These are phyloP conservation scores for Chalciporus sp. DNA, from an alignment of 1,284 basidiomycete species.

Conservation along the genomic window DNA sequence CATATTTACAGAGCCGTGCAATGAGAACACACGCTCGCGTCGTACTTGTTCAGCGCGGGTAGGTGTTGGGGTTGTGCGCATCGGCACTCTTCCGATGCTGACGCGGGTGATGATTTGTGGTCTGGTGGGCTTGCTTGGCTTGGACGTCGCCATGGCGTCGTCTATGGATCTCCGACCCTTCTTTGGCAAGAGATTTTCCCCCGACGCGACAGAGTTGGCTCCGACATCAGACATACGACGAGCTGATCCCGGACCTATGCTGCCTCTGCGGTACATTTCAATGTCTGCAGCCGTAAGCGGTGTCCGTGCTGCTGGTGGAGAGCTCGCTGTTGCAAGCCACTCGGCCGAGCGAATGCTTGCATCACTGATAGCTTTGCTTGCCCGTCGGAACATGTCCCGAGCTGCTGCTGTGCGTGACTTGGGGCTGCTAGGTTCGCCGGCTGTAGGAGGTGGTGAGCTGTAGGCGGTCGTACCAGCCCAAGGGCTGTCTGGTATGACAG, in stretches of 20 bases:
- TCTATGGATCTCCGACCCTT: conserved; percentile 9
- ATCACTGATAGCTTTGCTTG: conserved; percentile 31
- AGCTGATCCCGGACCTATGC: conserved; percentile 7
- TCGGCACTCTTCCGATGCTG: conserved; percentile 44
- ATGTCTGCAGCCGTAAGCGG: conserved; percentile 27
- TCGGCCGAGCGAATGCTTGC: conserved; percentile 34
- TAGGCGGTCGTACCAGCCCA: conserved; percentile 2
- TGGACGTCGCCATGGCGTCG: background rate
- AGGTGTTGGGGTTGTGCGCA: conserved; percentile 39
- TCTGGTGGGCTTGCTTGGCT: background rate
- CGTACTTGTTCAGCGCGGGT: conserved; percentile 25
- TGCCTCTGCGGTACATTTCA: conserved; percentile 31
- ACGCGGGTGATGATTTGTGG: conserved; percentile 29
- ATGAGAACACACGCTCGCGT: conserved; percentile 30
- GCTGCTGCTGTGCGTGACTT: conserved; percentile 19
- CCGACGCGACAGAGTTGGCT: conserved; percentile 1
- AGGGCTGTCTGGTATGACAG: conserved; percentile 9
- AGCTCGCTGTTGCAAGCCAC: conserved; percentile 30
- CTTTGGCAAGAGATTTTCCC: background rate
- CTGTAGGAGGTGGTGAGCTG: background rate
- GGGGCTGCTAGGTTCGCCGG: conserved; percentile 10
- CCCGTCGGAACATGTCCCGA: conserved; percentile 22
- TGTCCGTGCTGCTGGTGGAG: conserved; percentile 12
- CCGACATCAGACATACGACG: background rate
- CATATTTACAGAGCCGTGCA: conserved; percentile 1